A percentile compares a stretch with the other conserved stretches of the same genome.
Evolutionary conservation across 164 flowering plant species (phyloP).

Genomic region (Pachysandra terminalis): DNA sequence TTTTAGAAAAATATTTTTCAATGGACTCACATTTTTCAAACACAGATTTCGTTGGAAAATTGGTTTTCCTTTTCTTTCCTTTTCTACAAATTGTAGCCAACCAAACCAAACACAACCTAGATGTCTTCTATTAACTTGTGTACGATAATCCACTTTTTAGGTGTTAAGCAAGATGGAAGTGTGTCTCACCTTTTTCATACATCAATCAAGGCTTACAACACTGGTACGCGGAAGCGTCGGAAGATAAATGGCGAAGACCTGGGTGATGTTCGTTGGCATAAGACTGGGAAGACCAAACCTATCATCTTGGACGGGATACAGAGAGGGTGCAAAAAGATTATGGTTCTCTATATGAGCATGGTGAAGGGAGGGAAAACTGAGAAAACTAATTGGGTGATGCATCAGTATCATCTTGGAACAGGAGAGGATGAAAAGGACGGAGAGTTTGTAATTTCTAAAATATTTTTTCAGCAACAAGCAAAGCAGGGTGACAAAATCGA

Average conservation of each 20-base stretch:
- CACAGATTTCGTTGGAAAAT: too few species aligned
- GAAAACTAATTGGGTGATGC: constrained; percentile 98
- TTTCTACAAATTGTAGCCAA: too few species aligned
- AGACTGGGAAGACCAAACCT: constrained; percentile 94
- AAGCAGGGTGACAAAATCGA: constrained; percentile 57
- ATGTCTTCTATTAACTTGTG: neutral
- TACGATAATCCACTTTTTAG: constrained; percentile 24
- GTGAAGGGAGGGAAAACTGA: constrained; percentile 68
- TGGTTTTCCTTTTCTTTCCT: too few species aligned
- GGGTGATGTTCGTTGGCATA: constrained; percentile 96
- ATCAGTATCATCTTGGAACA: constrained; percentile 92
- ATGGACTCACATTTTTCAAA: too few species aligned
- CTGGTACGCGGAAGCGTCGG: constrained; percentile 92
- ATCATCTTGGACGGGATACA: constrained; percentile 73
- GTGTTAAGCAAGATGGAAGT: constrained; percentile 88
- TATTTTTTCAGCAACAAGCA: constrained; percentile 69
- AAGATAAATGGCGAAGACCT: constrained; percentile 61
- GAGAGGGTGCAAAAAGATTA: constrained; percentile 85
- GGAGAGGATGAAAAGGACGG: constrained; percentile 88
- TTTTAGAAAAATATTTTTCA: too few species aligned
- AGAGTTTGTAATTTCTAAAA: constrained; percentile 77
- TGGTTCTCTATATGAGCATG: constrained; percentile 75
- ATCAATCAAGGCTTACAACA: constrained; percentile 87
- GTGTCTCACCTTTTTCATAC: constrained; percentile 83
- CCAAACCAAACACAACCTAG: too few species aligned